phyloP scores from a whole-genome alignment of 2,329 filamentous ascomycete species.

The Penicillium polonicum region DNA sequence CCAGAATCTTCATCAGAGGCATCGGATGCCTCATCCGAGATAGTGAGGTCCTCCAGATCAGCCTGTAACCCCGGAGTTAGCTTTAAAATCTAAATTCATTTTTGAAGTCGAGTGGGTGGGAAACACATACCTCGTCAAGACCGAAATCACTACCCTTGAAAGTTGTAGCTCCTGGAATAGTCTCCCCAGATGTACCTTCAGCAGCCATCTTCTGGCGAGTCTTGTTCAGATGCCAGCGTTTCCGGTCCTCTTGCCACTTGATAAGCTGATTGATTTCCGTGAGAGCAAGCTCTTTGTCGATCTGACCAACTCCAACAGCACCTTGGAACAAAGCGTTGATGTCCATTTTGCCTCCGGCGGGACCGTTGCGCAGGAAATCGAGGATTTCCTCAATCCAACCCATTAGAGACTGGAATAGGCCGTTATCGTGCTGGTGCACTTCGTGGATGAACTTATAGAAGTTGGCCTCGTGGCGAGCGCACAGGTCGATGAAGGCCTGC shows the following conservation, averaged over 20 bases:
- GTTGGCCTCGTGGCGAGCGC: slow-evolving; percentile 89
- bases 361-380: slow-evolving; percentile 85
- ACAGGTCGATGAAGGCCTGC: slow-evolving; percentile 95
- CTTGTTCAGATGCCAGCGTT: slow-evolving; percentile 98
- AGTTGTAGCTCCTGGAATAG: slow-evolving; percentile 53
- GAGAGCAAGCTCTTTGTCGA: slow-evolving; percentile 72
- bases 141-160: slow-evolving; percentile 89
- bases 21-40: slow-evolving; percentile 69
- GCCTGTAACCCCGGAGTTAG: slow-evolving; percentile 39
- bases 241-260: slow-evolving; percentile 88
- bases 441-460: slow-evolving; percentile 99
- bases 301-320: slow-evolving; percentile 62
- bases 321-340: slow-evolving; percentile 92
- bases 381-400: slow-evolving; percentile 94
- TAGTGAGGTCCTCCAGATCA: slow-evolving; percentile 81
- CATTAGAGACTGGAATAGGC: slow-evolving; percentile 94
- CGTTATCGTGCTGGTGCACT: slow-evolving; percentile 94
- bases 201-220: slow-evolving; percentile 98
- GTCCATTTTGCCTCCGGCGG: slow-evolving; percentile 78
- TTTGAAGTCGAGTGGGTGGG: background rate
- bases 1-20: slow-evolving; percentile 66
- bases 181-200: slow-evolving; percentile 57
- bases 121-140: slow-evolving; percentile 64
- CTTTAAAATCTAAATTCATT: background rate
- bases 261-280: slow-evolving; percentile 83